Percentiles rank a stretch among this genome's conserved stretches.
phyloP scores from a whole-genome alignment of 108 stramenopile genomes.

The Mediolabrus comicus region DNA sequence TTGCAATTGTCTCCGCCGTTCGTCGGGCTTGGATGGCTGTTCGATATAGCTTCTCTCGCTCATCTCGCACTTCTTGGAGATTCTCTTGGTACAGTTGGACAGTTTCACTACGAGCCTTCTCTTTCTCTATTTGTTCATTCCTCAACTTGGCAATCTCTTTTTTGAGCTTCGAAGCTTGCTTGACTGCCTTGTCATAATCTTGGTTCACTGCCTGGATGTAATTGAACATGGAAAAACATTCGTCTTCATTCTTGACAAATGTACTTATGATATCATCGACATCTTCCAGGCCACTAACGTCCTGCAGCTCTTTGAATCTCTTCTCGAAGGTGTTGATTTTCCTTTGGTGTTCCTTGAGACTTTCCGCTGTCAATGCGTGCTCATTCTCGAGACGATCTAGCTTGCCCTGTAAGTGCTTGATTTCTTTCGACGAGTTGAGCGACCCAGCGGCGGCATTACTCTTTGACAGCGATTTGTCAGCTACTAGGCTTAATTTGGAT shows the following conservation, averaged over 20 bases:
- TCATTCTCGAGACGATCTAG: constrained; percentile 40
- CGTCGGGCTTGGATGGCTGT: constrained; percentile 43
- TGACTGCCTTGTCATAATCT: constrained; percentile 57
- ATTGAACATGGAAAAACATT: constrained; percentile 72
- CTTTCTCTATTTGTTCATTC: constrained; percentile 50
- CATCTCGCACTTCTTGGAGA: constrained; percentile 43
- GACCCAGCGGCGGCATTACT: not conserved
- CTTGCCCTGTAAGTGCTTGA: constrained; percentile 27
- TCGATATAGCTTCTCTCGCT: constrained; percentile 44
- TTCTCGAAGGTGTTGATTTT: constrained; percentile 33
- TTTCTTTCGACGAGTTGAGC: constrained; percentile 19
- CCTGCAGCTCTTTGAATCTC: constrained; percentile 37
- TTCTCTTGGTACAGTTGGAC: constrained; percentile 49
- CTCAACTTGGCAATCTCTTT: constrained; percentile 54
- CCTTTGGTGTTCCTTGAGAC: constrained; percentile 20
- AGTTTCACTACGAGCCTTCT: constrained; percentile 41
- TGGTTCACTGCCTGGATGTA: constrained; percentile 73
- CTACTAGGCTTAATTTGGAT: constrained; percentile 15
- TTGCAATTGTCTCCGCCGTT: constrained; percentile 61
- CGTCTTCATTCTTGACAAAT: constrained; percentile 59
- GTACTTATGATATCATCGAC: constrained; percentile 37
- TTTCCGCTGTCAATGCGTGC: constrained; percentile 17
- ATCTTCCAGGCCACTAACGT: constrained; percentile 35
- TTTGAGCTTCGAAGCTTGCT: constrained; percentile 39
- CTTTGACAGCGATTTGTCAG: constrained; percentile 1